A percentile compares a stretch with the other conserved stretches of the same genome.
Conservation (phyloP, 805 yeast species). For the Kluyveromyces dobzhanskii region DNA sequence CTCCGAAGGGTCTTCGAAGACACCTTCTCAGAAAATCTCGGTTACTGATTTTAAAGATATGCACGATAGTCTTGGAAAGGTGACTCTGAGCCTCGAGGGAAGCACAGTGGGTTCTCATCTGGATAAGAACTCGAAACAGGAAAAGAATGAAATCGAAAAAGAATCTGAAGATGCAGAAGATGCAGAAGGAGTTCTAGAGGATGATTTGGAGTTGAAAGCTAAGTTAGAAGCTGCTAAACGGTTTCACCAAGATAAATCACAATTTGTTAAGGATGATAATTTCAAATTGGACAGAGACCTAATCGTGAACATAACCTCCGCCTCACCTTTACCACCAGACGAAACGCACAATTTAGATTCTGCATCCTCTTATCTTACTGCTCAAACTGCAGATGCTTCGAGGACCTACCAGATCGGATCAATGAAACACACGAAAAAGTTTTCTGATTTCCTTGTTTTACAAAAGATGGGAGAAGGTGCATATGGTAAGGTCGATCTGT, state of each 20-base stretch:
- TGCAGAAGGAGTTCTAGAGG: not conserved
- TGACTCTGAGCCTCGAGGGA: constrained; percentile 7
- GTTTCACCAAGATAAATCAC: constrained; percentile 25
- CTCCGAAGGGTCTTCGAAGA: constrained; percentile 22
- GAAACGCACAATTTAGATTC: not conserved
- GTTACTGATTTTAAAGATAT: constrained; percentile 8
- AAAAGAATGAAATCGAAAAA: constrained; percentile 6
- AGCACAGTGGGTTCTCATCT: constrained; percentile 8
- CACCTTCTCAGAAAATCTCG: constrained; percentile 16
- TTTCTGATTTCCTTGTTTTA: constrained; percentile 59
- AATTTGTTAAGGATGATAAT: constrained; percentile 28
- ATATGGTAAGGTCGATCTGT: constrained; percentile 86
- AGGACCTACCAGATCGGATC: constrained; percentile 45
- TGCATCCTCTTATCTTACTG: constrained; percentile 6
- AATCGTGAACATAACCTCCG: constrained; percentile 25
- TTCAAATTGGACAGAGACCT: constrained; percentile 26
- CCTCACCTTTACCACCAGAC: constrained; percentile 7
- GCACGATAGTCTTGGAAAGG: constrained; percentile 12
- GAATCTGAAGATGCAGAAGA: constrained; percentile 3
- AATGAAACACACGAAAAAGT: constrained; percentile 59
- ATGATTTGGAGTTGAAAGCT: constrained; percentile 16
- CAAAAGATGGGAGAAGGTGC: constrained; percentile 94
- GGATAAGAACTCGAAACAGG: constrained; percentile 2
- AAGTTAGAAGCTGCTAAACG: constrained; percentile 24
- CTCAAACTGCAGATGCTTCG: constrained; percentile 7